phyloP scores from a whole-genome alignment of 2,329 filamentous ascomycete species.

The Alternaria incomplexa region DNA sequence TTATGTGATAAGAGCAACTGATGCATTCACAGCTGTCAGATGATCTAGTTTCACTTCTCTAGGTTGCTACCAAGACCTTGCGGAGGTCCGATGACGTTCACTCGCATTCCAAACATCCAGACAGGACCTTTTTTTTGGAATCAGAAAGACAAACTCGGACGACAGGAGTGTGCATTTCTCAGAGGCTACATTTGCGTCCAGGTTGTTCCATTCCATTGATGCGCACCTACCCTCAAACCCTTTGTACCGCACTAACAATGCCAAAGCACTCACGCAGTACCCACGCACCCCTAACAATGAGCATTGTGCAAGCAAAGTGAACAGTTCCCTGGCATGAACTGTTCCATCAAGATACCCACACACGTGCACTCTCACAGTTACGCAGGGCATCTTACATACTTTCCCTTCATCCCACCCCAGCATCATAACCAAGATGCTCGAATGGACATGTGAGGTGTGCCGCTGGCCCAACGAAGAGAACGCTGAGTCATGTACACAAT shows the following conservation, averaged over 20 bases:
- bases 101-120: background rate
- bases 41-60: background rate
- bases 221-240: accelerated
- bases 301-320: background rate
- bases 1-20: background rate
- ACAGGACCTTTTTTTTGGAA: background rate
- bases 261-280: background rate
- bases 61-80: background rate
- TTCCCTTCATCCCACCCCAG: background rate
- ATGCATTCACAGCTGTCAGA: background rate
- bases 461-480: background rate
- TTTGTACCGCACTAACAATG: background rate
- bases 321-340: background rate
- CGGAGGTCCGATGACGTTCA: background rate
- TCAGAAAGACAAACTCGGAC: too few species aligned
- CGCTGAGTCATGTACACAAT: background rate
- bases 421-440: background rate
- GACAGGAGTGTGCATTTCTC: too few species aligned
- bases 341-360: background rate
- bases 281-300: background rate
- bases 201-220: background rate
- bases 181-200: background rate
- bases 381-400: background rate
- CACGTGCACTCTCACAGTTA: background rate
- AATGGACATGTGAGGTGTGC: background rate